Conservation (phyloP, 768 basidiomycete species). For the Mycena galopus region DNA sequence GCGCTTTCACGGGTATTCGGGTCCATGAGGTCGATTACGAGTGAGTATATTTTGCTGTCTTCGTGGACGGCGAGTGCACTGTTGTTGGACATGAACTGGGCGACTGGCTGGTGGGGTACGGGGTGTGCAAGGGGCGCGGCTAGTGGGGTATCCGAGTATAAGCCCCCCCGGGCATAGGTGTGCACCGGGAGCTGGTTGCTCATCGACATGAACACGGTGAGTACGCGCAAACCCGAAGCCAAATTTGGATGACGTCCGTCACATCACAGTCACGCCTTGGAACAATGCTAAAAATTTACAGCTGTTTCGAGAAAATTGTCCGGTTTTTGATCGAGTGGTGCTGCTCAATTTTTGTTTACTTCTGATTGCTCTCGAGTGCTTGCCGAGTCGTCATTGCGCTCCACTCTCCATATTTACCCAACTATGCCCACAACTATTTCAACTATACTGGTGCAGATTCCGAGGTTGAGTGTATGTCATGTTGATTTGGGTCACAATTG, state of each 20-base stretch:
- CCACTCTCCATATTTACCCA: no score
- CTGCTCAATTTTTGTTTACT: no score
- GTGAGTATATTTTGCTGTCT: slow-evolving; percentile 85
- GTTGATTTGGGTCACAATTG: no score
- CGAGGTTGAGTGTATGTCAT: no score
- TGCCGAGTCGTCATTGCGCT: no score
- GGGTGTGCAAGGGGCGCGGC: slow-evolving; percentile 68
- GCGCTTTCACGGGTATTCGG: slow-evolving; percentile 89
- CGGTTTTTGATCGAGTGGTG: no score
- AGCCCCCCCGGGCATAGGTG: slow-evolving; percentile 68
- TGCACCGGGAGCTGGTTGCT: slow-evolving; percentile 72
- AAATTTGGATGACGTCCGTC: background rate
- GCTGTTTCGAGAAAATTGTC: background rate
- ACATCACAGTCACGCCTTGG: background rate
- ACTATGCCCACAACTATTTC: no score
- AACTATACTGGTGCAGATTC: no score
- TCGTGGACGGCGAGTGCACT: slow-evolving; percentile 58
- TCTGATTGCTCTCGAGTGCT: no score
- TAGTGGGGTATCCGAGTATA: slow-evolving; percentile 76
- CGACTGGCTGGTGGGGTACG: slow-evolving; percentile 62
- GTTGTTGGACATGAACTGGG: slow-evolving; percentile 55
- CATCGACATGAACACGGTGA: no score
- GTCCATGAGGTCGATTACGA: slow-evolving; percentile 91
- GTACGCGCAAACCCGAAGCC: background rate
- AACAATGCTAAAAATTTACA: no score